Evolutionary conservation across 129 eudicot species (phyloP).

Genomic region (Artemisia tridentata): DNA sequence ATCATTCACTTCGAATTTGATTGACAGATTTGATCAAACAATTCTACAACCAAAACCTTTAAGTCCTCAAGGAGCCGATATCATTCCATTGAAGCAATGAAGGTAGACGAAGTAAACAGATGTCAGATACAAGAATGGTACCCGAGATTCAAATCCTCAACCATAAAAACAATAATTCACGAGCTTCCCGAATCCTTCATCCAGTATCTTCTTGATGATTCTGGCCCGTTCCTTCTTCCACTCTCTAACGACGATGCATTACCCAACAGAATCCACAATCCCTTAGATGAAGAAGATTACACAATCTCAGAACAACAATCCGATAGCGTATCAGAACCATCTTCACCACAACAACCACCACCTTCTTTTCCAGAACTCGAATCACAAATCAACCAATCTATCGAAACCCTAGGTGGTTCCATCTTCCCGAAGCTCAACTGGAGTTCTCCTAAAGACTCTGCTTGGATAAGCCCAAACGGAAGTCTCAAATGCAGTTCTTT

Average conservation of each 20-base stretch:
- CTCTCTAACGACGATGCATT: slow-evolving; percentile 61
- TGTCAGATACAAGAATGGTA: slow-evolving; percentile 94
- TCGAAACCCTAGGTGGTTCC: slow-evolving; percentile 72
- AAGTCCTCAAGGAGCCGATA: not conserved
- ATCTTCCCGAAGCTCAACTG: slow-evolving; percentile 90
- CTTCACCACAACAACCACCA: slow-evolving; percentile 28
- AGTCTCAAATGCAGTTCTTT: slow-evolving; percentile 73
- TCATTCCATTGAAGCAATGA: slow-evolving; percentile 38
- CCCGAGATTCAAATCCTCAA: slow-evolving; percentile 58
- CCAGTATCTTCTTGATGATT: slow-evolving; percentile 66
- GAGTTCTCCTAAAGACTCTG: slow-evolving; percentile 92
- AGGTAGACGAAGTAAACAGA: slow-evolving; percentile 63
- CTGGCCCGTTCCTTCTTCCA: slow-evolving; percentile 79
- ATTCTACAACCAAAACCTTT: not conserved
- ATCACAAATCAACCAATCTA: slow-evolving; percentile 57
- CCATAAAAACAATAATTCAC: slow-evolving; percentile 61
- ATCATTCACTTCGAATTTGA: too few species aligned
- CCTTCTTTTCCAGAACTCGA: slow-evolving; percentile 91
- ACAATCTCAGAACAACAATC: slow-evolving; percentile 59
- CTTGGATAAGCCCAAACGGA: slow-evolving; percentile 88
- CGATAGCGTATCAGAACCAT: slow-evolving; percentile 66
- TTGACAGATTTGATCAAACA: not conserved
- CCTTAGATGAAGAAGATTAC: slow-evolving; percentile 79
- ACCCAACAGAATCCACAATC: slow-evolving; percentile 77
- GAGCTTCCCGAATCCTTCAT: slow-evolving; percentile 85